Evolutionary conservation across 352 stramenopile species (phyloP), one percentile per base, ranked within the genome.

Genomic region (Globisporangium sylvaticum): DNA sequence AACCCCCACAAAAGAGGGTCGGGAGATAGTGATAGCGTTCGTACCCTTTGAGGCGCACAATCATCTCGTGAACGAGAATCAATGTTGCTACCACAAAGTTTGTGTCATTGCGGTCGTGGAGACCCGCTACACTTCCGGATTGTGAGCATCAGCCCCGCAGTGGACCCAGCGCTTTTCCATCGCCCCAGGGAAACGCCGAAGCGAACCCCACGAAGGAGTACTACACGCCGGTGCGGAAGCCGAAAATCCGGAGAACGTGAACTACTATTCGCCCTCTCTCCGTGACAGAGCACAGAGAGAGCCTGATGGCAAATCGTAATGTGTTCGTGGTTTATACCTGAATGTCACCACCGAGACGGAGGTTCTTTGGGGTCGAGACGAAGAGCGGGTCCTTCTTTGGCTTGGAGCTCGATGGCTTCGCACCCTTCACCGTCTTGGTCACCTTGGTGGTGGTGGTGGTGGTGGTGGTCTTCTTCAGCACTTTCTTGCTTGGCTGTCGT

Each of bases 341-440:
- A 85, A 99, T 92, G 75, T 97, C 93, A 77, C 96, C 92, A 69
- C 97, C 97, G 71, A 99, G 94, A 79, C 95, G 86, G 82, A 98
- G 98, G 82, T 94, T 98, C 74, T 97, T 97, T 67, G 96, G 96
- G 58, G 80, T 83, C 62, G 91, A 80, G 59, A 89, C 88, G 89
- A 99, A 99, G 59, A 99, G 88, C 24, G 97, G 97, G 79, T 96
- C 71, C 70, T 97, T 92, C 79, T 96, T 95, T 27, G 83, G 66
- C 63, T 89, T 89, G 62, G 83, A 79, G 67, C 83, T 86, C 58
- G 75, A 72, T 52, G 80, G 80, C 55, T 77, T 79, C 22, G 72
- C 67, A 50, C 78, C 74, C 79, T 95, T 90, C 66, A 87, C 92
- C 54, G 81, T 73, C 76, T 90, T 91, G 64, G 74, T 77, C 63